Conservation (phyloP, 306 rosid genomes). For the Myrica gale region DNA sequence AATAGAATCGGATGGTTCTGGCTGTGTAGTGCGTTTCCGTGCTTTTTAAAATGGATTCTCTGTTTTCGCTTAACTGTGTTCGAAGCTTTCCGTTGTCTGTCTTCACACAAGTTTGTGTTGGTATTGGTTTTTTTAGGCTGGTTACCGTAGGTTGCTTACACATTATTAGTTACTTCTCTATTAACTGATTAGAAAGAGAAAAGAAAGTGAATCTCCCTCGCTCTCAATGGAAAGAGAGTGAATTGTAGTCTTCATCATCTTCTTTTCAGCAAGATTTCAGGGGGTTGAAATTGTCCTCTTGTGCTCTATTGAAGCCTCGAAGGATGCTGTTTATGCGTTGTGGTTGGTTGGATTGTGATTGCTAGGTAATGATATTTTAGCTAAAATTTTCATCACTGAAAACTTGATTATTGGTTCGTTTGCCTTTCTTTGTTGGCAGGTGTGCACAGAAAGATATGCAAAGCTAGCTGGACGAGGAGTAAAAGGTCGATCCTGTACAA, state of each 20-base stretch:
- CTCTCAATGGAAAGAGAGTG: too few relatives aligned
- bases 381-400: background rate
- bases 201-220: background rate
- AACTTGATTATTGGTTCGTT: background rate
- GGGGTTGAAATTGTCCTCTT: background rate
- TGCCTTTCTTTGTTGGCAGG: background rate
- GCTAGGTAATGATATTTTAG: background rate
- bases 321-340: background rate
- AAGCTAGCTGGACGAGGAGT: slow-evolving; percentile 19
- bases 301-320: background rate
- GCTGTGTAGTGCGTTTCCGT: background rate
- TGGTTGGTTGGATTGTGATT: background rate
- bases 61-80: background rate
- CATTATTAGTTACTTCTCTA: too few relatives aligned
- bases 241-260: too few relatives aligned
- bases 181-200: background rate
- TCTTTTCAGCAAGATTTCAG: background rate
- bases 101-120: background rate
- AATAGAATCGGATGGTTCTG: background rate
- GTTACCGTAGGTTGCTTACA: too few relatives aligned
- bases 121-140: background rate
- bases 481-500: slow-evolving; percentile 22
- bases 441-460: slow-evolving; percentile 23
- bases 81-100: slow-evolving; percentile 3
- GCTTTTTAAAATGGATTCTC: background rate